These are phyloP conservation scores for Scutellaria galericulata DNA, from an alignment of 257 asterid species.

Conservation along the genomic window DNA sequence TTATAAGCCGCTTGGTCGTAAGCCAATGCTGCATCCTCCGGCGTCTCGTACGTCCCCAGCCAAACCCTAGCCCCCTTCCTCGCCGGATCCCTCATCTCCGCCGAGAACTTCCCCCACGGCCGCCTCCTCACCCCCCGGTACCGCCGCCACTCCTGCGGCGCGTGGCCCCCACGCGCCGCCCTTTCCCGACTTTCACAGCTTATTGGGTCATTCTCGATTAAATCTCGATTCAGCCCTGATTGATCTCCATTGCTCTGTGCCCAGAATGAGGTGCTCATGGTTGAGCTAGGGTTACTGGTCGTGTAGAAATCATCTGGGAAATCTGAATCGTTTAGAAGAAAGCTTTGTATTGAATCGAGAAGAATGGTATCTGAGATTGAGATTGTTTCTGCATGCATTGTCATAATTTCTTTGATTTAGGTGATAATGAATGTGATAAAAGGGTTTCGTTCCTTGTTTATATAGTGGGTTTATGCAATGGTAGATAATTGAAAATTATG, in stretches of 20 bases:
- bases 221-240: neutral
- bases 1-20: conserved; percentile 53
- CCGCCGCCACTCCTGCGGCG: conserved; percentile 40
- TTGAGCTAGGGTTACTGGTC: conserved; percentile 7
- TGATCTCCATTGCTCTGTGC: conserved; percentile 6
- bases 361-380: conserved; percentile 32
- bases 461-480: conserved; percentile 21
- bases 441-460: neutral
- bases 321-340: conserved; percentile 45
- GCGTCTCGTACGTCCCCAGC: conserved; percentile 59
- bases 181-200: neutral
- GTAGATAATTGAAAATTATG: neutral
- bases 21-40: conserved; percentile 67
- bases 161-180: conserved; percentile 14
- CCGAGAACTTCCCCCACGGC: conserved; percentile 54
- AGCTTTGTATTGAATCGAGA: conserved; percentile 42
- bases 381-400: conserved; percentile 33
- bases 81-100: conserved; percentile 53
- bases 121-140: conserved; percentile 57
- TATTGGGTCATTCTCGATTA: neutral
- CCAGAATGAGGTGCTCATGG: conserved; percentile 29
- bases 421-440: neutral
- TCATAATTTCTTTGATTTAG: neutral
- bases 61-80: conserved; percentile 50
- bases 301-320: conserved; percentile 33